Evolutionary conservation across 257 asterid species (phyloP).

Genomic region (Jacaranda mimosifolia): DNA sequence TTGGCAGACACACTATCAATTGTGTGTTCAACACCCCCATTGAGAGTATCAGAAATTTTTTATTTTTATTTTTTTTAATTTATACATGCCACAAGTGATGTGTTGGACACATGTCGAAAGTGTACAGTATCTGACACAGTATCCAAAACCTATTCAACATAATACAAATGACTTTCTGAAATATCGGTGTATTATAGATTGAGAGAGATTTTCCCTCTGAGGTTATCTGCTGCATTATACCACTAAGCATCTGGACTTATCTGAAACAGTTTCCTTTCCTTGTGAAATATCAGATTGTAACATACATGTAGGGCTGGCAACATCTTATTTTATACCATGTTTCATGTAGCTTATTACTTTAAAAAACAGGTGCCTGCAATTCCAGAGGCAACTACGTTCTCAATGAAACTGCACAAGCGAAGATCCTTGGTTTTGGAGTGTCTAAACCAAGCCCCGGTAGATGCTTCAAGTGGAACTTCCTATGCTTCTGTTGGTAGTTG

Average conservation of each 20-base stretch:
- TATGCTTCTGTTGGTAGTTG: conserved; percentile 80
- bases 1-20: no score
- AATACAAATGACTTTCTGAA: no score
- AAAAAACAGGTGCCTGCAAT: conserved; percentile 77
- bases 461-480: conserved; percentile 87
- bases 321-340: neutral
- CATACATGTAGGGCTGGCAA: neutral
- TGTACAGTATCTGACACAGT: no score
- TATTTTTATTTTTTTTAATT: no score
- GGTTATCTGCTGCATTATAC: neutral
- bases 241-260: neutral
- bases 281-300: neutral
- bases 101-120: no score
- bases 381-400: conserved; percentile 83
- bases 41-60: no score
- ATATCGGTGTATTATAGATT: neutral
- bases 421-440: conserved; percentile 74
- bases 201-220: neutral
- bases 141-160: no score
- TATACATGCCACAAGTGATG: no score
- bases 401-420: conserved; percentile 84
- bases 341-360: conserved; percentile 4
- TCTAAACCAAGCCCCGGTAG: conserved; percentile 95
- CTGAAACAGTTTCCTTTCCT: neutral
- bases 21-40: no score